Conservation (phyloP, 2,329 filamentous ascomycete species). For the Celoporthe dispersa region DNA sequence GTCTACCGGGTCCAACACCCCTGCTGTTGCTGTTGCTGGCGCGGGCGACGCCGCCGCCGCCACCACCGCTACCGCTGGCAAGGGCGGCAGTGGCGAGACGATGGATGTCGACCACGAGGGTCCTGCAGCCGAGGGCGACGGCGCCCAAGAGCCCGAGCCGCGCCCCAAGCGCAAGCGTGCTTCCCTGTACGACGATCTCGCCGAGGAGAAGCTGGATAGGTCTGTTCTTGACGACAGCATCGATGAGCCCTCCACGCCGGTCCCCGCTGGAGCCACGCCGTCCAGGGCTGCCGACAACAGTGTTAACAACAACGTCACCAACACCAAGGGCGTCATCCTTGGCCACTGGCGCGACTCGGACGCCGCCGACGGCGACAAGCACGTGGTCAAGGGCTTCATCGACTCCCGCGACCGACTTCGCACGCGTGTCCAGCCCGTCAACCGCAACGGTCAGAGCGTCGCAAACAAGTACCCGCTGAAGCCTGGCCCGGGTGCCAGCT, state of each 20-base stretch:
- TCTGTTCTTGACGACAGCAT: conserved; percentile 40
- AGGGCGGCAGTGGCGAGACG: conserved; percentile 42
- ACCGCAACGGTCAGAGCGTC: conserved; percentile 52
- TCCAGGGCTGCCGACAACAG: conserved; percentile 32
- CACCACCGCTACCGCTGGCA: conserved; percentile 36
- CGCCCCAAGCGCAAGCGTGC: conserved; percentile 62
- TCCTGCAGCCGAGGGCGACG: neutral
- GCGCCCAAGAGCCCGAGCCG: conserved; percentile 4
- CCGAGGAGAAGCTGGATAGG: conserved; percentile 52
- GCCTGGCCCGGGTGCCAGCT: conserved; percentile 64
- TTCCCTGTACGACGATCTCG: conserved; percentile 53
- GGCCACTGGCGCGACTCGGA: conserved; percentile 66
- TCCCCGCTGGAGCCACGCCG: conserved; percentile 12
- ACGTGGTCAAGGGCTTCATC: conserved; percentile 66
- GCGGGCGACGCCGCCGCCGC: conserved; percentile 41
- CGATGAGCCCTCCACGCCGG: conserved; percentile 27
- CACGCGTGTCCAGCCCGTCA: conserved; percentile 59
- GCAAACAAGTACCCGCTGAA: conserved; percentile 54
- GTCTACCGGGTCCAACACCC: conserved; percentile 43
- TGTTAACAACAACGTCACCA: conserved; percentile 36
- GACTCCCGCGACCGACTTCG: conserved; percentile 64
- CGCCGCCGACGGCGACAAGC: conserved; percentile 55
- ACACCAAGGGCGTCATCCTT: conserved; percentile 54
- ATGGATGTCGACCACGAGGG: conserved; percentile 15
- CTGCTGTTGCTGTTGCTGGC: conserved; percentile 38